Percentiles rank a stretch among this genome's conserved stretches.
Conservation (phyloP, 148 eudicot species). For the Camellia japonica region DNA sequence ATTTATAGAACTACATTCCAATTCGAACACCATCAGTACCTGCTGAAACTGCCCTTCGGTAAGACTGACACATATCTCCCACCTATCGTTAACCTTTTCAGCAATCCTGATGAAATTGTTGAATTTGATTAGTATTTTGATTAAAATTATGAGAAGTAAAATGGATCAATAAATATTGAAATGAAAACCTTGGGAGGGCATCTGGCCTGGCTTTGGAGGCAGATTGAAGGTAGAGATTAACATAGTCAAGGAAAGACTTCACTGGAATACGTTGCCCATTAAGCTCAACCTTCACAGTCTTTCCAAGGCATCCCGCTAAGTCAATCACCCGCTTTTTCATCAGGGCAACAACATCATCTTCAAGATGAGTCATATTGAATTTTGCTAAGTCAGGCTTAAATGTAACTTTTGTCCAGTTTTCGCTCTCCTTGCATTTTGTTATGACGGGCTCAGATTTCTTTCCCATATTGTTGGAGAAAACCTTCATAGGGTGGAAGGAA, state of each 20-base stretch:
- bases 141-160: not conserved
- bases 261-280: conserved; percentile 61
- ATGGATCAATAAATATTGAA: not conserved
- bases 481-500: conserved; percentile 34
- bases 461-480: conserved; percentile 74
- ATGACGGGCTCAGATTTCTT: conserved; percentile 62
- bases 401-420: conserved; percentile 92
- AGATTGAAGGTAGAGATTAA: conserved; percentile 58
- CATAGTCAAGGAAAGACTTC: conserved; percentile 68
- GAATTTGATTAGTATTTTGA: not conserved
- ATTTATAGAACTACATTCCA: not conserved
- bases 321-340: conserved; percentile 94
- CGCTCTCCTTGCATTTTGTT: conserved; percentile 62
- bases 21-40: conserved; percentile 32
- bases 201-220: conserved; percentile 32
- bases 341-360: conserved; percentile 84
- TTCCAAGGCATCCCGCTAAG: conserved; percentile 87
- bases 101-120: conserved; percentile 36
- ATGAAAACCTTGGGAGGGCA: conserved; percentile 45
- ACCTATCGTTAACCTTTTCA: conserved; percentile 60
- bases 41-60: conserved; percentile 92
- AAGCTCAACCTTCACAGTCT: conserved; percentile 64
- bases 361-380: conserved; percentile 69
- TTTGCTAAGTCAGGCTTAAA: conserved; percentile 85
- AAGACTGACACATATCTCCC: conserved; percentile 78